Conservation (phyloP, 768 basidiomycete genomes). For the Candolleomyces efflorescens region DNA sequence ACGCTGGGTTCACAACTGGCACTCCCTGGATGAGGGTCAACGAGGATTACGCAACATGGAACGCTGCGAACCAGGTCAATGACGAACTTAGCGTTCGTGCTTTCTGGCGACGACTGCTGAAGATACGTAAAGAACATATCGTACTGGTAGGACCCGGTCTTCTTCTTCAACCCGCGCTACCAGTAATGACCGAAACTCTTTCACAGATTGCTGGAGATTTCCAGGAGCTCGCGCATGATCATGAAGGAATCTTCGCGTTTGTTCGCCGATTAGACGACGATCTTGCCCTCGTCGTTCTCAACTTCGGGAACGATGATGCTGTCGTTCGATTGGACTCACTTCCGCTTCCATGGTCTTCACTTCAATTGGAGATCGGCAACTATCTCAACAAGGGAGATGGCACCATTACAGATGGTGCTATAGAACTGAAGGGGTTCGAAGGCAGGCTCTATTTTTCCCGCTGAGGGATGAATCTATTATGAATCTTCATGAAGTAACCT, state of each 20-base stretch:
- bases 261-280: slow-evolving; percentile 32
- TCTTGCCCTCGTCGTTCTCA: slow-evolving; percentile 43
- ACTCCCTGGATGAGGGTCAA: slow-evolving; percentile 75
- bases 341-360: slow-evolving; percentile 7
- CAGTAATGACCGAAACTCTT: not conserved
- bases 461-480: not conserved
- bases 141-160: slow-evolving; percentile 40
- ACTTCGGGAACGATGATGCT: slow-evolving; percentile 34
- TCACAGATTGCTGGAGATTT: slow-evolving; percentile 61
- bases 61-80: slow-evolving; percentile 42
- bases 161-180: not conserved
- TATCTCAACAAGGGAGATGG: slow-evolving; percentile 14
- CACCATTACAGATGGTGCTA: not conserved
- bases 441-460: slow-evolving; percentile 25
- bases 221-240: slow-evolving; percentile 35
- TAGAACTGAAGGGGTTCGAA: slow-evolving; percentile 27
- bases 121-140: slow-evolving; percentile 47
- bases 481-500: too few species aligned
- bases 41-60: slow-evolving; percentile 61
- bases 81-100: slow-evolving; percentile 50
- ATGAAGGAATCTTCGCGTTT: slow-evolving; percentile 55
- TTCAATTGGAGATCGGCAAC: slow-evolving; percentile 26
- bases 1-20: slow-evolving; percentile 64
- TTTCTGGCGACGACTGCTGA: slow-evolving; percentile 59
- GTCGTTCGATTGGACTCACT: slow-evolving; percentile 14